These are phyloP conservation scores for Aspergillus arachidicola DNA, from an alignment of 2,329 filamentous ascomycete species.

Conservation along the genomic window DNA sequence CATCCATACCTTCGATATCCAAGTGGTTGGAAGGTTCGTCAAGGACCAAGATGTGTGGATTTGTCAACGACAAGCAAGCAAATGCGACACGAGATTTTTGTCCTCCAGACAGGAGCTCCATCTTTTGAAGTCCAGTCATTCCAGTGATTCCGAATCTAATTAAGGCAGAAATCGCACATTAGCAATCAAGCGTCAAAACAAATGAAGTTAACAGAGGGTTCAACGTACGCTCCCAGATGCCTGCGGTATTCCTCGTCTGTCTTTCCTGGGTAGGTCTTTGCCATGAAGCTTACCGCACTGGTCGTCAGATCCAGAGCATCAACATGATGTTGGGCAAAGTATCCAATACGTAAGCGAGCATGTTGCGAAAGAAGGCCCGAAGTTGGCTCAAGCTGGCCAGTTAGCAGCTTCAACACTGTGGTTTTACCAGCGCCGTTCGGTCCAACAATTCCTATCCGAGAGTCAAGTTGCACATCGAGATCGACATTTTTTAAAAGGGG, in stretches of 20 bases:
- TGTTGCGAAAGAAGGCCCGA: constrained; percentile 85
- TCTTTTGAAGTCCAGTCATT: constrained; percentile 94
- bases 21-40: constrained; percentile 98
- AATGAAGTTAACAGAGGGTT: not conserved
- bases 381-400: constrained; percentile 76
- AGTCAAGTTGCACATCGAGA: constrained; percentile 95
- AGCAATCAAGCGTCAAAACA: not conserved
- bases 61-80: constrained; percentile 88
- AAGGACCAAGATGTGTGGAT: constrained; percentile 95
- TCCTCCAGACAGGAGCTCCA: constrained; percentile 90
- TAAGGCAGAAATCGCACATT: not conserved
- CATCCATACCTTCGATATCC: constrained; percentile 99
- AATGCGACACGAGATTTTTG: constrained; percentile 98
- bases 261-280: constrained; percentile 84
- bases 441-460: constrained; percentile 97
- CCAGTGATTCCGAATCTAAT: constrained; percentile 72
- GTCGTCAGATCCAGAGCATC: constrained; percentile 88
- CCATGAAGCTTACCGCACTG: constrained; percentile 94
- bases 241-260: constrained; percentile 96
- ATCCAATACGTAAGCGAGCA: constrained; percentile 85
- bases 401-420: constrained; percentile 96
- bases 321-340: constrained; percentile 98
- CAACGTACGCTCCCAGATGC: constrained; percentile 82
- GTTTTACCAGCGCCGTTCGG: constrained; percentile 99
- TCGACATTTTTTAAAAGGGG: constrained; percentile 84